Evolutionary conservation across 257 asterid genomes (phyloP), one percentile per base, ranked within the genome.

Genomic region (Thymus quinquecostatus): DNA sequence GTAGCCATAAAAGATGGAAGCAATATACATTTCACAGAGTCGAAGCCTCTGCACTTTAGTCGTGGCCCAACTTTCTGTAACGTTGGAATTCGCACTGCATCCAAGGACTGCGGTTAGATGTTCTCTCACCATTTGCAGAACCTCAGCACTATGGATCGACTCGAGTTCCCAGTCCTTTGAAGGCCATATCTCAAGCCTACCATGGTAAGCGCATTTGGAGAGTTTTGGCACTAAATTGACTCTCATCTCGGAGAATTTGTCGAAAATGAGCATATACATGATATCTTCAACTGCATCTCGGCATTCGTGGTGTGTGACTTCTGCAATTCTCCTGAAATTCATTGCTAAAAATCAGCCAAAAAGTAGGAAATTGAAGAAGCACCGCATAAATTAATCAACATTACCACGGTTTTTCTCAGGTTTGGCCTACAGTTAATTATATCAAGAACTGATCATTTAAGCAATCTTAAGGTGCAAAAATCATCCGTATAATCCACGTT

Each of bases 111-210:
- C 71, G 2, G 74, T 84, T 14, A 89, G 69, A 75, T 95, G 99
- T 13, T 87, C 94, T 76, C 79, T 83, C 64, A 95, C 88, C 89
- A 95, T 81, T 62, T 92, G 87, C 50, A 89, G 78, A 44, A 67
- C 92, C 79, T 92, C 96, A 2, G 57, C 51, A 77, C 83, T 79
- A 69, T 95, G 95, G 49, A 95, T 85, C 2, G 98, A 92, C 82
- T 89, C 91, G 2, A 95, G 96, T 63, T 89, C 96, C 92, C 96
- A 89, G 67, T 88, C 96, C 83, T 81, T 88, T 1, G 96, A 82
- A 38, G 98, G 97, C 69, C 80, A 75, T 41, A 95, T 86, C 83
- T 95, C 99, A 0, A 95, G 84, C 70, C 99, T 76, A 47, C 85
- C 87, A 40, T 87, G 82, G 27, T 68, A 89, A 56, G 88, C 64